Evolutionary conservation across 495 filamentous ascomycete genomes (phyloP).

Genomic region (Trichocladium antarcticum): DNA sequence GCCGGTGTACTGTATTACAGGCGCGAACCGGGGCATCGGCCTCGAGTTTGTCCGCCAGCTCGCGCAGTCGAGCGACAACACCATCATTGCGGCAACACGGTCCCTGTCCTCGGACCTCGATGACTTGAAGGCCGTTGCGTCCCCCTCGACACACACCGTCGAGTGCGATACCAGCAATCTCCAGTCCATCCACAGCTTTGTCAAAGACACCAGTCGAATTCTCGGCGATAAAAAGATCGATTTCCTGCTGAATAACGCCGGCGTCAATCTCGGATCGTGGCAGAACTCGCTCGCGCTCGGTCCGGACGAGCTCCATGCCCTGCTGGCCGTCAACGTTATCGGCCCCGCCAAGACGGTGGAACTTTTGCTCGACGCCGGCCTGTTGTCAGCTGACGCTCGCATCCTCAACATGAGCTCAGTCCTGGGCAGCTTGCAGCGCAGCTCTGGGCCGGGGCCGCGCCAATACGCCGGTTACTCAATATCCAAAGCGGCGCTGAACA

Average conservation of each 20-base stretch:
- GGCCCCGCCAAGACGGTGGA: conserved; percentile 32
- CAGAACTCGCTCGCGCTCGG: conserved; percentile 30
- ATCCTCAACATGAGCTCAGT: conserved; percentile 34
- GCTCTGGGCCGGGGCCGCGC: conserved; percentile 2
- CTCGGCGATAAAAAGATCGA: conserved; percentile 30
- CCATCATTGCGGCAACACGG: conserved; percentile 39
- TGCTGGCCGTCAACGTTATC: conserved; percentile 31
- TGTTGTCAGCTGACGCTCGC: conserved; percentile 18
- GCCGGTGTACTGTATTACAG: conserved; percentile 45
- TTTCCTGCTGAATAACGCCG: conserved; percentile 37
- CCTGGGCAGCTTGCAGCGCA: conserved; percentile 22
- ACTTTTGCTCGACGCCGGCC: conserved; percentile 17
- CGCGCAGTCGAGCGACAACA: conserved; percentile 32
- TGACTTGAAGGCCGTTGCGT: conserved; percentile 22
- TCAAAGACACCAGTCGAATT: conserved; percentile 12
- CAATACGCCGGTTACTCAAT: conserved; percentile 30
- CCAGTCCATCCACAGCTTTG: conserved; percentile 26
- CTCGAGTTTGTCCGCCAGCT: conserved; percentile 47
- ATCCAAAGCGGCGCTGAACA: conserved; percentile 35
- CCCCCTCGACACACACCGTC: conserved; percentile 31
- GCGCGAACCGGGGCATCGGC: conserved; percentile 46
- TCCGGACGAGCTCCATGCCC: conserved; percentile 21
- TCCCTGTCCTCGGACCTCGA: conserved; percentile 27
- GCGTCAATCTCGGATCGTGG: conserved; percentile 24
- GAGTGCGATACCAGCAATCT: conserved; percentile 32